Base-by-base conservation (phyloP, 345 rosid genomes). In the Jatropha curcas region DNA sequence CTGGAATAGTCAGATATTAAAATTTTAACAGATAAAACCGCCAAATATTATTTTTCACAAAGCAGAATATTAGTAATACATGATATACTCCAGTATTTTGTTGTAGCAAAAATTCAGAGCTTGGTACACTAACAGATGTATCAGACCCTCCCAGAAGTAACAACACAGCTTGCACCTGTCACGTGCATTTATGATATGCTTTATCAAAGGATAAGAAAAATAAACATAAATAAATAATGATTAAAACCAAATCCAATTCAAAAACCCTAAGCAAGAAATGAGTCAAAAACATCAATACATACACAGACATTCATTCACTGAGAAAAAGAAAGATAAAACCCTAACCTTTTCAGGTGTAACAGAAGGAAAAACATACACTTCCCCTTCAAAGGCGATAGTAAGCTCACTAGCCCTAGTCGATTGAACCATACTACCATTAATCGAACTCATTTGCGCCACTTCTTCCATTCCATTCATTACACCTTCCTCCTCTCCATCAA, bases 351-450 rank as follows among this genome's bases (percentile, higher is more conserved):
- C 72, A 30, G 82, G 76, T 28, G 82, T 77, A 71, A 84, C 85
- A 0, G 82, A 68, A 4, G 87, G 85, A 74, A 84, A 84, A 53
- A 84, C 84, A 71, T 77, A 84, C 68, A 84, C 85, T 72, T 84
- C 85, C 25, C 87, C 87, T 71, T 84, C 85, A 45, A 82, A 84
- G 5, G 87, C 71, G 39, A 84, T 41, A 12, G 87, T 82, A 64
- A 84, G 85, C 77, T 84, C 87, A 79, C 87, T 71, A 22, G 85
- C 75, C 22, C 82, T 76, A 74, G 48, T 74, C 7, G 52, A 27
- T 41, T 70, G 22, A 37, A 55, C 33, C 22, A 37, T 27, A 35
- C 30, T 5, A 30, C 25, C 53, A 19, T 45, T 46, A 43, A 53
- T 43, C 25, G 72, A 65, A 52, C 57, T 66, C 63, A 51, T 58